Evolutionary conservation across 2,329 filamentous ascomycete species (phyloP).

Genomic region (Truncatella angustata): DNA sequence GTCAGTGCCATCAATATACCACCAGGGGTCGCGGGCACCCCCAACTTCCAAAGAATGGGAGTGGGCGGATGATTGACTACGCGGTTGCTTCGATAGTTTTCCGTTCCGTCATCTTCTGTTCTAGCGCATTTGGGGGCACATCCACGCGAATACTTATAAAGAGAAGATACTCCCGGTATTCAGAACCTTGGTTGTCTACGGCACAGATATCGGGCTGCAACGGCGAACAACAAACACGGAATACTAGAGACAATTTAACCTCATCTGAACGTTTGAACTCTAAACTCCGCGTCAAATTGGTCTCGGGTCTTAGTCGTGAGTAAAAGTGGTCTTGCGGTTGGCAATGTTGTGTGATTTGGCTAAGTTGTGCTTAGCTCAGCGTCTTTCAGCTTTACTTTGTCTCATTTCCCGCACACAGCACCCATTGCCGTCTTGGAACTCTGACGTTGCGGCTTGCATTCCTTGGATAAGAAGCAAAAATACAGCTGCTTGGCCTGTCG

Average conservation of each 20-base stretch:
- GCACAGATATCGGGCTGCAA: no score
- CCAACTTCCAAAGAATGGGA: background rate
- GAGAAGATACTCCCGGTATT: no score
- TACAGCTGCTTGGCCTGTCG: background rate
- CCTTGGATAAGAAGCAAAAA: background rate
- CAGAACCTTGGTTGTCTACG: no score
- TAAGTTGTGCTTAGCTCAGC: background rate
- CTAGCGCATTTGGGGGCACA: no score
- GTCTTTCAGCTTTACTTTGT: background rate
- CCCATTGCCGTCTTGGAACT: background rate
- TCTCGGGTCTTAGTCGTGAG: no score
- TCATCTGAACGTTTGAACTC: no score
- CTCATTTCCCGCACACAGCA: background rate
- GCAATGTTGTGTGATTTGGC: background rate
- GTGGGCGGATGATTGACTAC: background rate
- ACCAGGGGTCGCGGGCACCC: background rate
- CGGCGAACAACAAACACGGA: no score
- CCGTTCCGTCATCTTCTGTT: background rate
- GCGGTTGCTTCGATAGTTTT: background rate
- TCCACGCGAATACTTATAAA: no score
- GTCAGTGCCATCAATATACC: background rate
- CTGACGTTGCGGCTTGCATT: background rate
- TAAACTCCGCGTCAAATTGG: no score
- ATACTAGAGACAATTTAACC: no score
- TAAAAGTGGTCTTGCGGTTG: no score